Conservation (phyloP, 306 rosid genomes). For the Prunus armeniaca region DNA sequence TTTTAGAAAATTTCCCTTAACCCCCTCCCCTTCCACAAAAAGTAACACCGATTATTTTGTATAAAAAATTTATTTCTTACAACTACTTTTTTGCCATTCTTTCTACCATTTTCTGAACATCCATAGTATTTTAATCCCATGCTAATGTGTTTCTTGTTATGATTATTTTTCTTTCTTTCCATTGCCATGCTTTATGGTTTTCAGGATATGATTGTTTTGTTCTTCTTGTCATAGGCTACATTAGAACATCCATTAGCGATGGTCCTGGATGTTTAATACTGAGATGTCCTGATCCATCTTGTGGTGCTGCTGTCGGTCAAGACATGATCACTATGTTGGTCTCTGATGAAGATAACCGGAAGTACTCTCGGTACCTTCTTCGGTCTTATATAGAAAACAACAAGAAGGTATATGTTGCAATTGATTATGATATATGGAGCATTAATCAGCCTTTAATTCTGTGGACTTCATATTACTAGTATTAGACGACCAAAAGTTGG, state of each 20-base stretch:
- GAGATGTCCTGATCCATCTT: slow-evolving; percentile 86
- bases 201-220: neutral
- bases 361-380: slow-evolving; percentile 66
- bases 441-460: neutral
- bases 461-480: neutral
- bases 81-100: neutral
- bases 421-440: neutral
- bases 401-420: slow-evolving; percentile 47
- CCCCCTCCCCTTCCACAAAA: neutral
- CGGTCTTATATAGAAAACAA: slow-evolving; percentile 87
- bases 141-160: neutral
- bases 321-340: slow-evolving; percentile 61
- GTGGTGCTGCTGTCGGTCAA: slow-evolving; percentile 77
- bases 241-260: slow-evolving; percentile 70
- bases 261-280: slow-evolving; percentile 94
- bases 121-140: neutral
- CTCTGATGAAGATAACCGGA: slow-evolving; percentile 55
- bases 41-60: neutral
- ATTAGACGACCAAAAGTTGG: neutral
- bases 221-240: slow-evolving; percentile 43
- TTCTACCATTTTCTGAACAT: neutral
- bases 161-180: neutral
- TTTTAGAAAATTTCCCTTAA: neutral
- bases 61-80: neutral
- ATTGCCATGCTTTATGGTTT: neutral